Base-by-base conservation (phyloP, 2,329 filamentous ascomycete genomes). In the Cladosporium sp. region DNA sequence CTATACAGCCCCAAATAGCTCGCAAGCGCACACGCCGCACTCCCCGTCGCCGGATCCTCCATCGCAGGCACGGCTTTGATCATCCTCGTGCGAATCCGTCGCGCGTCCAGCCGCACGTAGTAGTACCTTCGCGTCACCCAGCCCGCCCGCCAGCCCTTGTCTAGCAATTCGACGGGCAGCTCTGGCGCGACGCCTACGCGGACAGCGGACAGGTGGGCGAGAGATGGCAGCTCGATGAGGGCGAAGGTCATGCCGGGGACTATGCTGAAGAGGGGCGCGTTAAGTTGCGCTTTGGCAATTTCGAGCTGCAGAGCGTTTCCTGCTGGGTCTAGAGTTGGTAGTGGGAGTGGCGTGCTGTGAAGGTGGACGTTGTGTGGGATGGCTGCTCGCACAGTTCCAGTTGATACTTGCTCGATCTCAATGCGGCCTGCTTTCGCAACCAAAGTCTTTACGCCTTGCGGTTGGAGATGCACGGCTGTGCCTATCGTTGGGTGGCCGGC, bases 281-380 rank as follows among this genome's bases (percentile, higher is more conserved):
- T 14, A 1, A 5, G 22, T 14, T 39, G 30, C 19, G 49, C 49
- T 5, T 3, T 2, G 5, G 49, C 49, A 14, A 51, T 15, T 22
- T 37, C 47, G 37, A 34, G 17, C 14, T 12, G 34, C 14, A 37
- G 25, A 2, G 3, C 3, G 22, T 50, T 25, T 15, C 14, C 9
- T 9, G 30, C 12, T 11, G 20, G 11, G 3, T 19, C 19, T 8
- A 25, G 9, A 5, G 36, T 47, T 9, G n/a, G 40, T 3, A n/a
- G 6, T 4, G 43, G 19, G 19, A 38, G 6, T 6, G 30, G 30
- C 17, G 67, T 58, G 20, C 65, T 65, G 72, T 92, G 88, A 56
- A 85, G 67, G 65, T 84, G 87, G 61, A 87, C 79, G 61, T 88
- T 78, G 69, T 89, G 86, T 34, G 88, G 87, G 62, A 92, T 86